phyloP scores from a whole-genome alignment of 371 early-diverging fungal genomes.

The Mortierella sp. region DNA sequence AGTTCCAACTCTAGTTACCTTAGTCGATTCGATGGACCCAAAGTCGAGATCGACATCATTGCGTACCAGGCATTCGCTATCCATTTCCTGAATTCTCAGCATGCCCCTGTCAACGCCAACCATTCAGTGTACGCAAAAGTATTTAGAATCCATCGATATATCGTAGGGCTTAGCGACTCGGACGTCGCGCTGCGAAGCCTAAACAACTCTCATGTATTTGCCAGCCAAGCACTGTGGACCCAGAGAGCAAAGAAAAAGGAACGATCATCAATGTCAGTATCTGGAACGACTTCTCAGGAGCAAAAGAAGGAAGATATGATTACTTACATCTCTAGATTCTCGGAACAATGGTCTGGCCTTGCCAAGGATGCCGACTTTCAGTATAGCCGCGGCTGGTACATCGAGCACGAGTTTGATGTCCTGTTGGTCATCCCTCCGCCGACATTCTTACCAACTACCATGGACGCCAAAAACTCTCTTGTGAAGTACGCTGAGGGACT shows the following conservation, averaged over 20 bases:
- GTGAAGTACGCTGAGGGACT: conserved; percentile 43
- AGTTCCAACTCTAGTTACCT: conserved; percentile 26
- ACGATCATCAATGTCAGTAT: conserved; percentile 10
- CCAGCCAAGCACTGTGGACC: conserved; percentile 47
- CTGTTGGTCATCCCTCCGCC: conserved; percentile 50
- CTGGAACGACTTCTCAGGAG: conserved; percentile 1
- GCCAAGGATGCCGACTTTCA: conserved; percentile 51
- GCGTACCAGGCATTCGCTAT: conserved; percentile 74
- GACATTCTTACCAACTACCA: conserved; percentile 39
- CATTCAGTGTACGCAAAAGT: conserved; percentile 75
- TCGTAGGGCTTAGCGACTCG: conserved; percentile 74
- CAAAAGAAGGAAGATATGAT: conserved; percentile 28
- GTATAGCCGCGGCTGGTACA: conserved; percentile 67
- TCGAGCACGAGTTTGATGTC: conserved; percentile 60
- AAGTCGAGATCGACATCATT: conserved; percentile 72
- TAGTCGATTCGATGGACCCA: conserved; percentile 58
- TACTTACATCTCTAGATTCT: conserved; percentile 37
- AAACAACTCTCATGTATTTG: conserved; percentile 45
- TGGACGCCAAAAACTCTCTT: conserved; percentile 53
- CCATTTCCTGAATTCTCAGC: conserved; percentile 65
- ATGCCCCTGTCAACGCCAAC: conserved; percentile 57
- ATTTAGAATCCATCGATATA: conserved; percentile 70
- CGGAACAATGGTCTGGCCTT: conserved; percentile 53
- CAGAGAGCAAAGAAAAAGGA: conserved; percentile 43
- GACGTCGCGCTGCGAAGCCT: conserved; percentile 73